phyloP scores from a whole-genome alignment of 2,329 filamentous ascomycete species.

The Volutella citrinella region DNA sequence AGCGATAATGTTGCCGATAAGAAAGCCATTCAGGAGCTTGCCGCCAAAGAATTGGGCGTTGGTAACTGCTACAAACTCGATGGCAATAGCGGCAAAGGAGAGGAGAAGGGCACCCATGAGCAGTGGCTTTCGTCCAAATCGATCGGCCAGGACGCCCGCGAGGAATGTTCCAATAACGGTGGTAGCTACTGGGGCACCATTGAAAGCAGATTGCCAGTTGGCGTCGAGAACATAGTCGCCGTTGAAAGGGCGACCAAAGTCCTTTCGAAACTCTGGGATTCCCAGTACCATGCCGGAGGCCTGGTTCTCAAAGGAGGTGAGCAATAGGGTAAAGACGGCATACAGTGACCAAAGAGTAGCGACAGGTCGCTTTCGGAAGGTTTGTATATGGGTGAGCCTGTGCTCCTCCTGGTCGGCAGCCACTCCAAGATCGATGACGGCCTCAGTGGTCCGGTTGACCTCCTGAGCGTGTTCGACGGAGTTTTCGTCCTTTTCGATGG shows the following conservation, averaged over 20 bases:
- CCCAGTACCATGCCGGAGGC: slow-evolving; percentile 13
- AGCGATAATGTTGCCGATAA: slow-evolving; percentile 12
- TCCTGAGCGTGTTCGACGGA: no score
- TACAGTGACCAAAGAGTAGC: slow-evolving; percentile 10
- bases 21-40: slow-evolving; percentile 16
- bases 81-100: slow-evolving; percentile 12
- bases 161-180: slow-evolving; percentile 8
- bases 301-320: slow-evolving; percentile 12
- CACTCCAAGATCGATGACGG: slow-evolving; percentile 4
- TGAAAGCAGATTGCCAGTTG: slow-evolving; percentile 10
- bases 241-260: slow-evolving; percentile 15
- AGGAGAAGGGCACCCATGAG: slow-evolving; percentile 7
- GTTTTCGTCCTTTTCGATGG: no score
- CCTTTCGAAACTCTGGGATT: slow-evolving; percentile 16
- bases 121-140: slow-evolving; percentile 8
- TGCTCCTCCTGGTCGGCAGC: slow-evolving; percentile 13
- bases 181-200: slow-evolving; percentile 8
- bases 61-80: slow-evolving; percentile 14
- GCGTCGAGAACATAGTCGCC: slow-evolving; percentile 9
- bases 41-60: slow-evolving; percentile 16
- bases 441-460: no score
- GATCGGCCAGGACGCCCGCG: slow-evolving; percentile 6
- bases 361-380: slow-evolving; percentile 10
- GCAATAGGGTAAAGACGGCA: slow-evolving; percentile 10
- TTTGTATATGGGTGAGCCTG: slow-evolving; percentile 5